These are phyloP conservation scores for Phellopilus nigrolimitatus DNA, from an alignment of 1,284 basidiomycete genomes.

Conservation along the genomic window DNA sequence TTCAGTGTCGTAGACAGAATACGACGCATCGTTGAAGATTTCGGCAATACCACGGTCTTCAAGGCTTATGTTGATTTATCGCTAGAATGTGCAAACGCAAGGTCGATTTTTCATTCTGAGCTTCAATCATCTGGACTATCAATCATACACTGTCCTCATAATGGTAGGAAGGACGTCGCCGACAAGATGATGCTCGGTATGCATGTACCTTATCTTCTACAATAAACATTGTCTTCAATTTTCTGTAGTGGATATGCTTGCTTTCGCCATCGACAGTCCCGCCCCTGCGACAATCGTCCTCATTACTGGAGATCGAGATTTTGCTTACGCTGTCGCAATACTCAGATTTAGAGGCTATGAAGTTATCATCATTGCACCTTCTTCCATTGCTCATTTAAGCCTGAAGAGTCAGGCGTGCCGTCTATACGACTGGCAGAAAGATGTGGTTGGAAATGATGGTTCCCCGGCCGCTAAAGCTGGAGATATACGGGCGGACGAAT, in stretches of 20 bases:
- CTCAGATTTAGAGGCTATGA: slow-evolving; percentile 47
- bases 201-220: background rate
- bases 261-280: slow-evolving; percentile 52
- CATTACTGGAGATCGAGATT: slow-evolving; percentile 56
- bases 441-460: background rate
- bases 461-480: too few species aligned
- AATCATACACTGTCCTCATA: slow-evolving; percentile 41
- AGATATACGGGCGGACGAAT: too few species aligned
- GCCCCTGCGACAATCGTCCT: slow-evolving; percentile 47
- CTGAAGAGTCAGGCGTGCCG: slow-evolving; percentile 11
- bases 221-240: background rate
- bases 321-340: slow-evolving; percentile 51
- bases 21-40: slow-evolving; percentile 15
- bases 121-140: slow-evolving; percentile 36
- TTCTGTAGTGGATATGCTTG: slow-evolving; percentile 51
- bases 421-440: slow-evolving; percentile 16
- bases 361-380: slow-evolving; percentile 42
- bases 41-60: slow-evolving; percentile 20
- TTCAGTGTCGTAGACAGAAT: slow-evolving; percentile 35
- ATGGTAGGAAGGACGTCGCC: slow-evolving; percentile 37
- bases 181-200: slow-evolving; percentile 36
- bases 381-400: slow-evolving; percentile 28
- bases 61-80: slow-evolving; percentile 28
- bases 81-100: slow-evolving; percentile 3
- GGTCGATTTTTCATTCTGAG: slow-evolving; percentile 31